These are phyloP conservation scores for Sporothrix dimorphospora DNA, from an alignment of 2,329 filamentous ascomycete genomes.

Conservation along the genomic window DNA sequence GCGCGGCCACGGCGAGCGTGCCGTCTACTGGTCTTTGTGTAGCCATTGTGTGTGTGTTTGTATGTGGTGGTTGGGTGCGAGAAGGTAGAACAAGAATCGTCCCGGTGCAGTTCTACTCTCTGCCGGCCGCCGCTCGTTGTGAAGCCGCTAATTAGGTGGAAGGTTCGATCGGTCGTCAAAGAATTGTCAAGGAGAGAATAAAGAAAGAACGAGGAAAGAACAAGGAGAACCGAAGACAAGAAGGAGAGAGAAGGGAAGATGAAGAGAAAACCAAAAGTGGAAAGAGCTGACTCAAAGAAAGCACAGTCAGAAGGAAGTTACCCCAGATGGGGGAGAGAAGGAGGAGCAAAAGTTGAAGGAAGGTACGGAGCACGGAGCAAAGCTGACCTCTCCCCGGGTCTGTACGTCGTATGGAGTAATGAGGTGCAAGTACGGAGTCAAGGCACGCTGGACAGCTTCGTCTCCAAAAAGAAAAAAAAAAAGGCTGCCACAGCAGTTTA, in stretches of 20 bases:
- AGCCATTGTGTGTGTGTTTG: slow-evolving; percentile 19
- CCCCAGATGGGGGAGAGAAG: slow-evolving; percentile 9
- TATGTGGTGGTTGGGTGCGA: neutral
- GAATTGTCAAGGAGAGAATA: neutral
- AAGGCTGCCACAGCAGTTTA: neutral
- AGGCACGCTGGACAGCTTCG: neutral
- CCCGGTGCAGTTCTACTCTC: neutral
- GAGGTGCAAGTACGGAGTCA: slow-evolving; percentile 1
- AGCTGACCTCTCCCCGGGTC: slow-evolving; percentile 1
- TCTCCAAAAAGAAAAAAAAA: slow-evolving; percentile 4
- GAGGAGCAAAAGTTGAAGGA: neutral
- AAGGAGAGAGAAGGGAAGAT: neutral
- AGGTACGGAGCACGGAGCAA: slow-evolving; percentile 15
- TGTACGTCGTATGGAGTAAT: slow-evolving; percentile 2
- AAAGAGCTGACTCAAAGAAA: slow-evolving; percentile 3
- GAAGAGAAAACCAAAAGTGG: neutral
- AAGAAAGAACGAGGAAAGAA: neutral
- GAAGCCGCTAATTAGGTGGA: neutral
- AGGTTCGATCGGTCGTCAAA: slow-evolving; percentile 1
- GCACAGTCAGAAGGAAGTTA: neutral
- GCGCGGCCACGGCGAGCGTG: neutral
- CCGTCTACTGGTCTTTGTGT: slow-evolving; percentile 21
- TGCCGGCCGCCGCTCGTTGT: neutral
- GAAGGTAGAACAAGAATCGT: neutral
- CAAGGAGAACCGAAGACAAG: neutral